Evolutionary conservation across 2,329 filamentous ascomycete species (phyloP).

Genomic region (Monosporascus cannonballus): DNA sequence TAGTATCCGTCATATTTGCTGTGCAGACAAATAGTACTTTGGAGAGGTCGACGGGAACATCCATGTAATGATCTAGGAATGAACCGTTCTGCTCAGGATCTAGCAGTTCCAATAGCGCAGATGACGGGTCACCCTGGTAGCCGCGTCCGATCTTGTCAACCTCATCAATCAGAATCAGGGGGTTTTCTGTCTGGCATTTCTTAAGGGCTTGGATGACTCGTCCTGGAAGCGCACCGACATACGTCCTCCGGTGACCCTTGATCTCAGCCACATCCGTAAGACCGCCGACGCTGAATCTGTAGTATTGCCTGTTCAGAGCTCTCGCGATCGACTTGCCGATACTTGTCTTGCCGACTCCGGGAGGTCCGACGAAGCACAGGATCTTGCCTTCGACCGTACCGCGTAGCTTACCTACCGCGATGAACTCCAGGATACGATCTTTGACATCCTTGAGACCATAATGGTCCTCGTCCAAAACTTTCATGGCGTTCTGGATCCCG

Average conservation of each 20-base stretch:
- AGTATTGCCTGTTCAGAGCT: constrained; percentile 92
- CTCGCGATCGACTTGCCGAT: constrained; percentile 97
- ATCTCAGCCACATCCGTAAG: constrained; percentile 97
- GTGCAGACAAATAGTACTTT: constrained; percentile 99
- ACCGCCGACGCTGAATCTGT: constrained; percentile 95
- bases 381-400: constrained; percentile 99
- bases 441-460: constrained; percentile 97
- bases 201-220: constrained; percentile 97
- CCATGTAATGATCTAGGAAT: constrained; percentile 97
- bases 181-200: constrained; percentile 98
- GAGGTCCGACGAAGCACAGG: constrained; percentile 92
- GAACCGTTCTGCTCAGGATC: constrained; percentile 97
- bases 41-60: constrained; percentile 92
- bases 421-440: constrained; percentile 96
- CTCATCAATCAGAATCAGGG: constrained; percentile 92
- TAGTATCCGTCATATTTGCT: constrained; percentile 97
- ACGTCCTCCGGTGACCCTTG: constrained; percentile 94
- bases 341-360: constrained; percentile 96
- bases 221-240: constrained; percentile 90
- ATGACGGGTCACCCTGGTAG: constrained; percentile 93
- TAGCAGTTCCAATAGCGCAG: constrained; percentile 84
- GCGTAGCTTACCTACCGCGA: constrained; percentile 92
- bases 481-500: constrained; percentile 83
- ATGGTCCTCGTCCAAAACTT: constrained; percentile 91
- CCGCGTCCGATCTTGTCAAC: constrained; percentile 97